Evolutionary conservation across 352 stramenopile species (phyloP).

Genomic region (Pythium dissimile): DNA sequence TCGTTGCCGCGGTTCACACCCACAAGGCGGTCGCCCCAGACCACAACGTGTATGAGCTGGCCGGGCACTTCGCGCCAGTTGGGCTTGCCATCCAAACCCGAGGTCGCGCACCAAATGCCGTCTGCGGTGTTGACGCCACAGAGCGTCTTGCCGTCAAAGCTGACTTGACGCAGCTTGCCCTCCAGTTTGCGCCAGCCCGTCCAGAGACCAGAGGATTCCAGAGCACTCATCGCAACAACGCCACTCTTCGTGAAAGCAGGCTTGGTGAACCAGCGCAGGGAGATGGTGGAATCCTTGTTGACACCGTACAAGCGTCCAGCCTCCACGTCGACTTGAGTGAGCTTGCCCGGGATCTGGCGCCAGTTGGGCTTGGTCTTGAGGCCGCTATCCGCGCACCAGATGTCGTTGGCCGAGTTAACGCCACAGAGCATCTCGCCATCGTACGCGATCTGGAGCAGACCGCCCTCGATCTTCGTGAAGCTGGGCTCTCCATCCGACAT

Average conservation of each 20-base stretch:
- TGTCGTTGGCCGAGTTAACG: neutral
- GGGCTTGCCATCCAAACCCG: constrained; percentile 13
- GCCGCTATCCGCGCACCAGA: constrained; percentile 18
- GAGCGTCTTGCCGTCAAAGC: constrained; percentile 20
- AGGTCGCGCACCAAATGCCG: constrained; percentile 18
- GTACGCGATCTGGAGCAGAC: constrained; percentile 21
- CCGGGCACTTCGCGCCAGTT: constrained; percentile 23
- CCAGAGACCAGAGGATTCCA: neutral
- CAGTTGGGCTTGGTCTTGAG: constrained; percentile 14
- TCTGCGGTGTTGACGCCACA: constrained; percentile 8
- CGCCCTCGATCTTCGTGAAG: constrained; percentile 12
- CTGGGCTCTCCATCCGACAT: constrained; percentile 19
- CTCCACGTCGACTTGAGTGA: constrained; percentile 23
- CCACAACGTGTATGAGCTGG: constrained; percentile 19
- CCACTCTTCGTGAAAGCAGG: too few species aligned
- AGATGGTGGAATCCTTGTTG: constrained; percentile 1
- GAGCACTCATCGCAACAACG: too few species aligned
- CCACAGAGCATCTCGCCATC: constrained; percentile 29
- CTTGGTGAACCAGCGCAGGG: constrained; percentile 13
- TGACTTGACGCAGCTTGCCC: constrained; percentile 18
- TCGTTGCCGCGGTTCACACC: constrained; percentile 20
- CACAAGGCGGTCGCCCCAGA: constrained; percentile 25
- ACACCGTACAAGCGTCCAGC: constrained; percentile 19
- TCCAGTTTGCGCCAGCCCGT: constrained; percentile 12
- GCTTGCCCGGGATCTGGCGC: constrained; percentile 8